A percentile compares a stretch with the other conserved stretches of the same genome.
These are phyloP conservation scores for Globisporangium recalcitrans DNA, from an alignment of 352 stramenopile species.

Conservation along the genomic window DNA sequence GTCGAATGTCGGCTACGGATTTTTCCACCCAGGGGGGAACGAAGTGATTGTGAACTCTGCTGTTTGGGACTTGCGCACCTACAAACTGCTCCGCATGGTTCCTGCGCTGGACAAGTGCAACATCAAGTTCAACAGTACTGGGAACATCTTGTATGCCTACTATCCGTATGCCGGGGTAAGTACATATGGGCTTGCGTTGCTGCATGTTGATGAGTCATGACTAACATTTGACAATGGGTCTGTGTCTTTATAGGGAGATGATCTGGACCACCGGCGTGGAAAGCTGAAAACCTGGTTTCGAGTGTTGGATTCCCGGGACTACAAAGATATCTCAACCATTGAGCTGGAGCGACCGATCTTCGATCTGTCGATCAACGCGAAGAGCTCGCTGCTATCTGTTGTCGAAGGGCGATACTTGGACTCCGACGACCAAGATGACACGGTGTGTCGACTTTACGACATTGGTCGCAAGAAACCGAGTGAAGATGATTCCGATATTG, in stretches of 20 bases:
- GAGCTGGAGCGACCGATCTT: conserved; percentile 77
- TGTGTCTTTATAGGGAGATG: conserved; percentile 36
- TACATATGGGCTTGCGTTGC: conserved; percentile 6
- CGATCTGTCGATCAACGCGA: conserved; percentile 58
- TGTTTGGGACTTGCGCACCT: conserved; percentile 88
- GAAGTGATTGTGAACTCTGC: conserved; percentile 88
- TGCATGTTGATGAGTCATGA: neutral
- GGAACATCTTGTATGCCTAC: conserved; percentile 79
- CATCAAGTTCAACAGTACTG: conserved; percentile 66
- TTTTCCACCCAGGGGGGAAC: conserved; percentile 85
- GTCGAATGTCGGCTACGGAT: conserved; percentile 75
- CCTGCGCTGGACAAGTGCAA: conserved; percentile 82
- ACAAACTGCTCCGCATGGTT: conserved; percentile 77
- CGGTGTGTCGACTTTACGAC: conserved; percentile 83
- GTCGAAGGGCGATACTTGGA: conserved; percentile 75
- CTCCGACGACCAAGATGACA: conserved; percentile 62
- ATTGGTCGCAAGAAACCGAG: conserved; percentile 77
- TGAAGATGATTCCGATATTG: conserved; percentile 85
- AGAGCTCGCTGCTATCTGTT: conserved; percentile 60
- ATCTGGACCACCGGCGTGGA: conserved; percentile 43
- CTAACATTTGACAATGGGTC: neutral
- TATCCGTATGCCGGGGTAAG: conserved; percentile 63
- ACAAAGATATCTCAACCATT: conserved; percentile 80
- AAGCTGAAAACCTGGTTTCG: conserved; percentile 85
- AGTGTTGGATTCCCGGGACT: conserved; percentile 76